Conservation (phyloP, 108 stramenopile species). For the Ochromonas danica region DNA sequence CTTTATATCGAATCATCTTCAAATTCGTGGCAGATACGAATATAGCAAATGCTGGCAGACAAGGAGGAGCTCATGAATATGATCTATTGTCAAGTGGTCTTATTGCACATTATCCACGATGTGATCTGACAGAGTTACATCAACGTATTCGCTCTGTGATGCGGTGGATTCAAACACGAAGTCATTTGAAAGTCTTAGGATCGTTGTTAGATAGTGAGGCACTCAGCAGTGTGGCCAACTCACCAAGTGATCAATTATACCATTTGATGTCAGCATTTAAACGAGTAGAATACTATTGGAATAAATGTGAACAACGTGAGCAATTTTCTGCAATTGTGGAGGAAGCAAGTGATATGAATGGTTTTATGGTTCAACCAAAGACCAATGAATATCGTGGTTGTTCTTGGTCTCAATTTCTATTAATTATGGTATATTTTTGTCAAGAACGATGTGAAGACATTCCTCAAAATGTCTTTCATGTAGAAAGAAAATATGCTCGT, state of each 20-base stretch:
- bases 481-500: no score
- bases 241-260: not conserved
- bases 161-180: not conserved
- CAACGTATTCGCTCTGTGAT: not conserved
- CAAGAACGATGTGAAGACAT: not conserved
- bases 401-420: not conserved
- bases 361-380: not conserved
- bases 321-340: not conserved
- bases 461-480: not conserved
- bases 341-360: not conserved
- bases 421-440: not conserved
- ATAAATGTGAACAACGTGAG: not conserved
- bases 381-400: not conserved
- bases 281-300: not conserved
- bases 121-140: not conserved
- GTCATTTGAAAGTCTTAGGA: not conserved
- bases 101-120: slow-evolving; percentile 16
- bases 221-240: not conserved
- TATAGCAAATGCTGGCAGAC: not conserved
- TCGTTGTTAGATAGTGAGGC: not conserved
- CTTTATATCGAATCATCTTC: not conserved
- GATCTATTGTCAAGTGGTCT: not conserved
- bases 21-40: not conserved
- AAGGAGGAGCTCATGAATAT: not conserved
- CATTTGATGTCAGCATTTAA: not conserved